Base-by-base conservation (phyloP, 129 eudicot genomes). In the Solidago caesia region DNA sequence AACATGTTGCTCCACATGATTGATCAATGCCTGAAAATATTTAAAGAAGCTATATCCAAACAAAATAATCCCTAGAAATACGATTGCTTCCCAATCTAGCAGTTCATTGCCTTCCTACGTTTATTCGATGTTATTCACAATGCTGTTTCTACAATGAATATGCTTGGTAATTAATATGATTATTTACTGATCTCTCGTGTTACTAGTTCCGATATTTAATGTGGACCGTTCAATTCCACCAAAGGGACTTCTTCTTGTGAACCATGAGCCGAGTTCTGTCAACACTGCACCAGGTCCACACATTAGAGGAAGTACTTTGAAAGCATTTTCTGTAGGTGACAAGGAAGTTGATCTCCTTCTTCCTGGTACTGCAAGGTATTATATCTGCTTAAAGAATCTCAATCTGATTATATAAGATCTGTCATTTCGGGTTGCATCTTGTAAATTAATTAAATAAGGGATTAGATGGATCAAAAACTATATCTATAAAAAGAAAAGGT, bases 291-390 rank as follows among this genome's bases (percentile, higher is more conserved):
- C 96, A 13, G 91, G 89, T 29, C 82, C 97, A 26, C 97, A 91
- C 80, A 82, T 84, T n/a, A 81, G 97, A 81, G 97, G 97, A 51
- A 83, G 71, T 73, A 80, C 91, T 6, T 74, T 91, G 80, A 89
- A 77, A 68, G 97, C 97, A 51, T 83, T 67, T 74, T 86, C 96
- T 44, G 84, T 85, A 14, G 97, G 97, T 51, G 89, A 85, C 53
- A 85, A 78, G 67, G 96, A 91, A 83, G 97, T 84, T 60, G 97
- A 91, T 85, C 86, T 91, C 63, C 85, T 89, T 60, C 87, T 91
- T 57, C 97, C 96, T 82, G 97, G 92, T 41, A 85, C 96, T 57
- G 96, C 84, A 83, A 91, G 97, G 97, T 91, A 81, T 56, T 69
- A 53, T 33, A 33, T 65, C 70, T 44, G 13, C 52, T 64, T 42